Conservation (phyloP, 108 stramenopile genomes). For the Conticribra weissflogii region DNA sequence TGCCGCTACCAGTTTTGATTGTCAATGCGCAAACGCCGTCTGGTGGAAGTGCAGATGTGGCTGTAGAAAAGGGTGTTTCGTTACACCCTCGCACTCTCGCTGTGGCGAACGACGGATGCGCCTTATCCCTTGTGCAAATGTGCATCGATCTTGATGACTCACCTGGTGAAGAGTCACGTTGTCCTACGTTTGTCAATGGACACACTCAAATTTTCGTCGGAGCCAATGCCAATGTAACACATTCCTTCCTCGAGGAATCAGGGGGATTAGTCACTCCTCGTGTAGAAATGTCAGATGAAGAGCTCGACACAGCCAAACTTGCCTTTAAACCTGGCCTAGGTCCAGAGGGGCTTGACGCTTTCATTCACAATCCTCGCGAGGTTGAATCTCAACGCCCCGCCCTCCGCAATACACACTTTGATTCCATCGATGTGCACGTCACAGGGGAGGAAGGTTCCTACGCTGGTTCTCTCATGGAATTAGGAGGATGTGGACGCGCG, state of each 20-base stretch:
- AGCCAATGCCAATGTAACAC: constrained; percentile 76
- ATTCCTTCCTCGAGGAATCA: constrained; percentile 83
- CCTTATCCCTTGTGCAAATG: constrained; percentile 73
- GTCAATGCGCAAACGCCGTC: constrained; percentile 80
- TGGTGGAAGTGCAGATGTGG: constrained; percentile 45
- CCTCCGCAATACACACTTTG: constrained; percentile 80
- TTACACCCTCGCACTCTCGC: constrained; percentile 79
- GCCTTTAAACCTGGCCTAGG: not conserved
- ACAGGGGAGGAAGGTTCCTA: constrained; percentile 72
- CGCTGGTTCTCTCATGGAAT: constrained; percentile 65
- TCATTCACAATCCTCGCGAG: constrained; percentile 48
- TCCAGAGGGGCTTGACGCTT: constrained; percentile 2
- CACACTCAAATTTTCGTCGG: constrained; percentile 85
- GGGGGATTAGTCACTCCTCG: constrained; percentile 76
- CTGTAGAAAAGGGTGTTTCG: constrained; percentile 59
- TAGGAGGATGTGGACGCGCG: constrained; percentile 84
- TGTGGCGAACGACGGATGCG: constrained; percentile 63
- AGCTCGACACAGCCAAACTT: constrained; percentile 29
- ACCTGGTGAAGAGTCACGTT: constrained; percentile 23
- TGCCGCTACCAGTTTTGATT: constrained; percentile 67
- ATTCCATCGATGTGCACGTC: constrained; percentile 81
- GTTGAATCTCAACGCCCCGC: constrained; percentile 70
- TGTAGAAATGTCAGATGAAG: constrained; percentile 62
- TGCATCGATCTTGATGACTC: constrained; percentile 73
- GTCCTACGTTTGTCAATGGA: constrained; percentile 85